These are phyloP conservation scores for Iberis pinnata DNA, from an alignment of 345 rosid genomes.

Conservation along the genomic window DNA sequence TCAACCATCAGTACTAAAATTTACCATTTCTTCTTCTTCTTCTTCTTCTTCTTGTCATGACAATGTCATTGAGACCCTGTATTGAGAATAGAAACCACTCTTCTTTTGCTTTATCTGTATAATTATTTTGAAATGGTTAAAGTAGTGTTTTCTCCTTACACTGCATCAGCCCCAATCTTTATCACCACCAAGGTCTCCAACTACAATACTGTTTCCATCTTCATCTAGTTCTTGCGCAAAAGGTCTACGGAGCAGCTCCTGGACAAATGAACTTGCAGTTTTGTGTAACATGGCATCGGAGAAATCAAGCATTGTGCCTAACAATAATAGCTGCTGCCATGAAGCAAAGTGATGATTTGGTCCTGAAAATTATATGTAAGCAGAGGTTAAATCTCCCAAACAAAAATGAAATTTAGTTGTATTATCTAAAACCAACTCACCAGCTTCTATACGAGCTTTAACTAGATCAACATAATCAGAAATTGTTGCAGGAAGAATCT, in stretches of 20 bases:
- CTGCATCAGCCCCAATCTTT: slow-evolving; percentile 87
- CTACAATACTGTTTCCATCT: slow-evolving; percentile 61
- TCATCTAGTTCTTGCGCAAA: slow-evolving; percentile 73
- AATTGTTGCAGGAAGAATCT: slow-evolving; percentile 75
- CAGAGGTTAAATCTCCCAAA: slow-evolving; percentile 25
- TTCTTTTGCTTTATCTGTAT: no score
- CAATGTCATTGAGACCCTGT: no score
- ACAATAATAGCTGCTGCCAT: slow-evolving; percentile 79
- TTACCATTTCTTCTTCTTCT: no score
- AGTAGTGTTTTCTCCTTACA: no score
- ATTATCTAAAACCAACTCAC: slow-evolving; percentile 35
- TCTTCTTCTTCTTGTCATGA: no score
- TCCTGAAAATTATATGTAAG: slow-evolving; percentile 49
- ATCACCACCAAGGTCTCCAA: slow-evolving; percentile 92
- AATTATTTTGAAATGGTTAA: no score
- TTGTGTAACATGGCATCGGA: slow-evolving; percentile 84
- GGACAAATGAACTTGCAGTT: slow-evolving; percentile 68
- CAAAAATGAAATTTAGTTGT: slow-evolving; percentile 16
- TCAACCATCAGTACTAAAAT: no score
- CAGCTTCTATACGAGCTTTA: slow-evolving; percentile 83
- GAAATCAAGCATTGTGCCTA: slow-evolving; percentile 84
- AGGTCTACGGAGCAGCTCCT: slow-evolving; percentile 58
- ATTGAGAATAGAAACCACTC: no score
- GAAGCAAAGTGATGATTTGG: slow-evolving; percentile 68
- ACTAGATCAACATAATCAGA: slow-evolving; percentile 72